Evolutionary conservation across 192 early-diverging fungal species (phyloP).

Genomic region (Dimargaris cristalligena): DNA sequence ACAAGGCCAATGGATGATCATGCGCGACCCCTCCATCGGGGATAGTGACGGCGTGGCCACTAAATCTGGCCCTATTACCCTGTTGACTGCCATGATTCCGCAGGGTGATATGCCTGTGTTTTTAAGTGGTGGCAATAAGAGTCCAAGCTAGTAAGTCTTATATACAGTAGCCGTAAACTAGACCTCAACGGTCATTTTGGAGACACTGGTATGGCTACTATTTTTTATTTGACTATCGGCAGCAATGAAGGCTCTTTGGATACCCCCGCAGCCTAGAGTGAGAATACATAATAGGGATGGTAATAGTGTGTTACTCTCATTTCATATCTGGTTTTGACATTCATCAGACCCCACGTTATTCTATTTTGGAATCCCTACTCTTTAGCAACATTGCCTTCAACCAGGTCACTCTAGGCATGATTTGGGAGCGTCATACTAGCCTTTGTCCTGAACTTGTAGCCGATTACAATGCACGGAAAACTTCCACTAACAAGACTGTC

Average conservation of each 20-base stretch:
- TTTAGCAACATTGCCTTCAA: background rate
- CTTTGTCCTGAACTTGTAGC: background rate
- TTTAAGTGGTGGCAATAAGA: slow-evolving; percentile 21
- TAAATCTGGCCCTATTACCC: slow-evolving; percentile 11
- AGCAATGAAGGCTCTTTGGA: no score
- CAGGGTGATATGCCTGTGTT: slow-evolving; percentile 21
- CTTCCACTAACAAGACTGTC: background rate
- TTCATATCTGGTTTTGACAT: no score
- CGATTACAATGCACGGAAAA: background rate
- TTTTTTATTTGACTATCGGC: no score
- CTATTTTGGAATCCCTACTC: no score
- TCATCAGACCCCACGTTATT: no score
- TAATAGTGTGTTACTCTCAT: no score
- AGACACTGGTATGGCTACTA: no score
- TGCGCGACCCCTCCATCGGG: slow-evolving; percentile 48
- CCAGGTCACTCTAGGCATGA: background rate
- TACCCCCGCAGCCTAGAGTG: no score
- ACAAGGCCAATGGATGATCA: slow-evolving; percentile 66
- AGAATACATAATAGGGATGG: no score
- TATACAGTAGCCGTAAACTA: background rate
- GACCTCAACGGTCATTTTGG: no score
- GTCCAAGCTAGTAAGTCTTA: slow-evolving; percentile 13
- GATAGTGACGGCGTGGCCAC: slow-evolving; percentile 33
- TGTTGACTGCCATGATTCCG: slow-evolving; percentile 22
- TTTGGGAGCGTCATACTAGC: background rate